Evolutionary conservation across 2,329 filamentous ascomycete species (phyloP), one percentile per base, ranked within the genome.

Genomic region (Beauveria sp.): DNA sequence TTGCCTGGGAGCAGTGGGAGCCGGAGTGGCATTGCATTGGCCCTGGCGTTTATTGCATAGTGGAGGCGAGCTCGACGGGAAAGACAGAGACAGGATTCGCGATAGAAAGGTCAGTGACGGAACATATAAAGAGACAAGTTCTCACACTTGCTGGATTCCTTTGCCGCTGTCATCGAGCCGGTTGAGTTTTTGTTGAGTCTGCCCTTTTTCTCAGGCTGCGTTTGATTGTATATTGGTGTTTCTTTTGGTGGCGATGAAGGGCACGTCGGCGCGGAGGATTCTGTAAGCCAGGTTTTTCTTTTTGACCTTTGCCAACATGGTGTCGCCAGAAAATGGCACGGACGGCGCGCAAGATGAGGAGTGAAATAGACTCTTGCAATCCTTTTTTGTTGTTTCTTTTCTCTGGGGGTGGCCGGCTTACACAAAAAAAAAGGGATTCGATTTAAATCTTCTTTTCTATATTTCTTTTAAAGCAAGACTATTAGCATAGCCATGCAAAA

Each of bases 11-110:
- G 40, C 40, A n/a, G 30, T 43, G 24, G 38, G 54, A 40, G 54
- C 12, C n/a, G 34, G 57, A 16, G 24, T 59, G 47, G 26, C 26
- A 52, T 43, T 61, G 58, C 58, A 61, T 61, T 55, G 40, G 58
- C 58, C 51, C 20, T 28, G 58, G 58, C 58, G 58, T 61, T 61
- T 42, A 22, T 56, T 55, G 34, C 46, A 59, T 28, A 24, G 5
- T 40, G 43, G 22, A 59, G 38, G 46, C 47, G 47, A 40, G 24
- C 18, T 30, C 38, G 57, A 18, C 7, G 18, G 47, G 24, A 40
- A 28, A 24, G 10, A 18, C 18, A 24, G 24, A 20, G 10, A 16
- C 34, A 22, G 24, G n/a, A 2, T 24, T 30, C 18, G 42, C 6
- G 18, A 20, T 30, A n/a, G 20, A 26, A 24, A 6, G 26, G 22